These are phyloP conservation scores for Corymbia citriodora DNA, from an alignment of 441 rosid genomes.

Conservation along the genomic window DNA sequence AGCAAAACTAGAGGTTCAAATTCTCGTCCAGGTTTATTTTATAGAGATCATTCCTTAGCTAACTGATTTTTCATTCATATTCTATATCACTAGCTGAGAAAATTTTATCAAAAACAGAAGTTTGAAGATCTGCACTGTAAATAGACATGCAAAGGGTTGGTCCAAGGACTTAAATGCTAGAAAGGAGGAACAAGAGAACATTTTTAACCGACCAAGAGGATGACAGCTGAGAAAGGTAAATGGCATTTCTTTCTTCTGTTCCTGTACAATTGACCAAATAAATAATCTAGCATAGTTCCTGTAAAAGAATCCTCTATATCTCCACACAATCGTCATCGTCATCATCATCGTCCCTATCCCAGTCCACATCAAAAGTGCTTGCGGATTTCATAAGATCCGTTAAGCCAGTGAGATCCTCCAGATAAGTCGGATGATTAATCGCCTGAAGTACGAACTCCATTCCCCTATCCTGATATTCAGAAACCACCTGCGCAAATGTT, in stretches of 20 bases:
- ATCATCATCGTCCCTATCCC: conserved; percentile 53
- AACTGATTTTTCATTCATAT: not conserved
- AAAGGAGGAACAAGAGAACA: not conserved
- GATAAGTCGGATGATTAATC: conserved; percentile 87
- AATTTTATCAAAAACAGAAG: not conserved
- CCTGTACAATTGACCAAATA: not conserved
- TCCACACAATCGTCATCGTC: conserved; percentile 27
- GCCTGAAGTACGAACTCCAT: conserved; percentile 74
- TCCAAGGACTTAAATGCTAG: not conserved
- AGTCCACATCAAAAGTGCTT: conserved; percentile 54
- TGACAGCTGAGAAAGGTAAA: not conserved
- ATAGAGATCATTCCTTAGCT: not conserved
- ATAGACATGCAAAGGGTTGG: not conserved
- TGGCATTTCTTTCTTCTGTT: not conserved
- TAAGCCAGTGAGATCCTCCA: conserved; percentile 89
- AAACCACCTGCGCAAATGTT: conserved; percentile 51
- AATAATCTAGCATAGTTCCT: not conserved
- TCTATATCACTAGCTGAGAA: not conserved
- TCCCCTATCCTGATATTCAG: conserved; percentile 62
- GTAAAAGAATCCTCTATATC: conserved; percentile 17
- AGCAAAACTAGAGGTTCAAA: not conserved
- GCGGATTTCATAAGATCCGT: conserved; percentile 82
- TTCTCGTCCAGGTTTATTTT: not conserved
- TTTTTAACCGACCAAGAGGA: not conserved
- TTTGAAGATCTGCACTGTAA: not conserved